Percentiles rank a stretch among this genome's conserved stretches.
These are phyloP conservation scores for Gymnopilus dilepis DNA, from an alignment of 768 basidiomycete species.

Conservation along the genomic window DNA sequence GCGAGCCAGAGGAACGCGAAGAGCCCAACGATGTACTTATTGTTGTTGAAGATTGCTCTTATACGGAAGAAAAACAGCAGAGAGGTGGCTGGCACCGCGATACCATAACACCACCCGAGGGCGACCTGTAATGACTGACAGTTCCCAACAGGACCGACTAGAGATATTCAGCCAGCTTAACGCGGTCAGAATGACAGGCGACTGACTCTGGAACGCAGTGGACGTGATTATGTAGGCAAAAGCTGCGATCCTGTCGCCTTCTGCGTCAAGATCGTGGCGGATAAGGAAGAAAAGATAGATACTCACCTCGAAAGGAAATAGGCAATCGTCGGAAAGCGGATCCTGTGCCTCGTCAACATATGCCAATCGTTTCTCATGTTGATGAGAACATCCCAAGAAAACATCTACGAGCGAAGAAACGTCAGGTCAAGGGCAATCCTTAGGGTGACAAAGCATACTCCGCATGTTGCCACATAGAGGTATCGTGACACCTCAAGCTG, in stretches of 20 bases:
- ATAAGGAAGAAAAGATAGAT: no score
- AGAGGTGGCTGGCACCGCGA: slow-evolving; percentile 30
- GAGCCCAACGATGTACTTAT: slow-evolving; percentile 22
- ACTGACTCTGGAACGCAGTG: slow-evolving; percentile 16
- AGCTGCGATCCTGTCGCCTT: slow-evolving; percentile 8
- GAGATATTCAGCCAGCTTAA: neutral
- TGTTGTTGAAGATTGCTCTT: slow-evolving; percentile 37
- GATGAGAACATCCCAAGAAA: slow-evolving; percentile 25
- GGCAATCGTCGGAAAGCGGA: slow-evolving; percentile 18
- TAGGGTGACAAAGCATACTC: slow-evolving; percentile 6
- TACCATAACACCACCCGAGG: slow-evolving; percentile 10
- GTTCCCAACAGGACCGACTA: slow-evolving; percentile 16
- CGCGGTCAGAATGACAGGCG: neutral
- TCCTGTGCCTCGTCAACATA: slow-evolving; percentile 17
- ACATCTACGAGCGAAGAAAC: neutral
- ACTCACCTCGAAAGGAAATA: slow-evolving; percentile 28
- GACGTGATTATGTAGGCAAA: slow-evolving; percentile 15
- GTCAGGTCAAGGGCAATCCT: neutral
- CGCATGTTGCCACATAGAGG: slow-evolving; percentile 5
- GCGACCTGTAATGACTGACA: slow-evolving; percentile 12
- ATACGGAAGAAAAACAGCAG: slow-evolving; percentile 44
- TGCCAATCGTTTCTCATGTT: slow-evolving; percentile 26
- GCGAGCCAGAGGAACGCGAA: slow-evolving; percentile 40
- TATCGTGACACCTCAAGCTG: slow-evolving; percentile 20
- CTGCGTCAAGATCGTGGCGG: neutral